These are phyloP conservation scores for Hevea brasiliensis DNA, from an alignment of 345 rosid genomes.

Conservation along the genomic window DNA sequence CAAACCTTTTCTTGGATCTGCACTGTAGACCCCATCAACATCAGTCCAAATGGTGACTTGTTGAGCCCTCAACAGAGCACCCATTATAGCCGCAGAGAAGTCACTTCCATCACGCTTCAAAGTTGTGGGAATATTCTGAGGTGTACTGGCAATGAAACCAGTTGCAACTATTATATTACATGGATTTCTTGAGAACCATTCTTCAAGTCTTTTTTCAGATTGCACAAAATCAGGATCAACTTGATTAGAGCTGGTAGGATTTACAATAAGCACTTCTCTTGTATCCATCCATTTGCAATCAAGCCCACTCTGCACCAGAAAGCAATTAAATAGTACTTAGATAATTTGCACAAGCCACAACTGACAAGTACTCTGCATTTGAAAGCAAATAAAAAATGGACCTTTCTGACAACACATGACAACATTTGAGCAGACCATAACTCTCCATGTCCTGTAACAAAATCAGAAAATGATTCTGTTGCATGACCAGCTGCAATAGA, in stretches of 20 bases:
- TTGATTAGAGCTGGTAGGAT: conserved; percentile 84
- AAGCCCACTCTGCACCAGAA: conserved; percentile 55
- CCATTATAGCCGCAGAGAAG: conserved; percentile 96
- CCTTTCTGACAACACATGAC: conserved; percentile 79
- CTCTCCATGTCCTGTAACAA: conserved; percentile 96
- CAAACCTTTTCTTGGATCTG: conserved; percentile 96
- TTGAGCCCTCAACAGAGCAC: conserved; percentile 75
- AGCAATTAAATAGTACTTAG: background rate
- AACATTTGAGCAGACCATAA: conserved; percentile 96
- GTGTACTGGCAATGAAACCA: conserved; percentile 98
- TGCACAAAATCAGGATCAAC: conserved; percentile 90
- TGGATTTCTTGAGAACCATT: conserved; percentile 73
- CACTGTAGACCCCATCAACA: conserved; percentile 97
- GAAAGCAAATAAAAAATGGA: conserved; percentile 25
- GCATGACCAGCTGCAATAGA: conserved; percentile 84
- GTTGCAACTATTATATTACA: conserved; percentile 75
- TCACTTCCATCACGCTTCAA: conserved; percentile 99
- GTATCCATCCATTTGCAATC: conserved; percentile 98
- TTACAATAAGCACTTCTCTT: conserved; percentile 88
- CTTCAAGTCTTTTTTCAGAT: conserved; percentile 72
- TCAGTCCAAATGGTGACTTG: conserved; percentile 99
- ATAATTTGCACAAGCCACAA: background rate
- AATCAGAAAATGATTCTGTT: conserved; percentile 90
- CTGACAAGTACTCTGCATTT: background rate
- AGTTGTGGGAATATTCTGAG: conserved; percentile 91